Conservation (phyloP, 371 early-diverging fungal species). For the Rhizomucor miehei region DNA sequence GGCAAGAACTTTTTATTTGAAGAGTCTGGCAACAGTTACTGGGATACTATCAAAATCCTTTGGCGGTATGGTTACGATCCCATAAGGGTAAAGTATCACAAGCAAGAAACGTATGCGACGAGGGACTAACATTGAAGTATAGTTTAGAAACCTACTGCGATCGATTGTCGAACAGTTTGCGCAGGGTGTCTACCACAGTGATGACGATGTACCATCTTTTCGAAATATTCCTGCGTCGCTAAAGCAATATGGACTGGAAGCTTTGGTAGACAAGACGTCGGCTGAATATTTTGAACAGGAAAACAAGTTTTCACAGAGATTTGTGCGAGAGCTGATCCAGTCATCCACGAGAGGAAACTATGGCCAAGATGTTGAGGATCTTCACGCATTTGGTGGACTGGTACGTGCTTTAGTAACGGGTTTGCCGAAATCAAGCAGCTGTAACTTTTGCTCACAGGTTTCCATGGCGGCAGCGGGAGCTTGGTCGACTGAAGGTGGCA, state of each 20-base stretch:
- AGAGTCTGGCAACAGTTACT: slow-evolving; percentile 41
- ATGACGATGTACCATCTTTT: slow-evolving; percentile 11
- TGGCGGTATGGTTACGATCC: slow-evolving; percentile 54
- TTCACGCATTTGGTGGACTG: slow-evolving; percentile 63
- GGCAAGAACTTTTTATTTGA: slow-evolving; percentile 49
- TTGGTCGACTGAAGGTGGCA: slow-evolving; percentile 60
- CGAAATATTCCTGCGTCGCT: slow-evolving; percentile 17
- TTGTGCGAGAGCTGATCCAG: slow-evolving; percentile 52
- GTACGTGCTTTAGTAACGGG: too few species aligned
- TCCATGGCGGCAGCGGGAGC: slow-evolving; percentile 57
- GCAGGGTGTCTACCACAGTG: slow-evolving; percentile 5
- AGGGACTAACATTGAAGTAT: too few species aligned
- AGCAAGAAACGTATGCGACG: too few species aligned
- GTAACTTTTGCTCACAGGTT: too few species aligned
- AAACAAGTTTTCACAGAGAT: slow-evolving; percentile 27
- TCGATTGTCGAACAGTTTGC: slow-evolving; percentile 17
- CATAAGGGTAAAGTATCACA: too few species aligned
- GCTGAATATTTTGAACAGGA: slow-evolving; percentile 34
- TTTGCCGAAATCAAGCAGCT: too few species aligned
- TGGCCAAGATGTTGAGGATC: slow-evolving; percentile 58
- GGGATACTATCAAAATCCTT: slow-evolving; percentile 41
- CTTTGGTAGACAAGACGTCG: slow-evolving; percentile 31
- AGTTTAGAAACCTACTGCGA: slow-evolving; percentile 21
- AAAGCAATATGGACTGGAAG: slow-evolving; percentile 19
- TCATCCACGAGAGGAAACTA: slow-evolving; percentile 70